phyloP scores from a whole-genome alignment of 345 rosid genomes.

The Rhodomyrtus tomentosa region DNA sequence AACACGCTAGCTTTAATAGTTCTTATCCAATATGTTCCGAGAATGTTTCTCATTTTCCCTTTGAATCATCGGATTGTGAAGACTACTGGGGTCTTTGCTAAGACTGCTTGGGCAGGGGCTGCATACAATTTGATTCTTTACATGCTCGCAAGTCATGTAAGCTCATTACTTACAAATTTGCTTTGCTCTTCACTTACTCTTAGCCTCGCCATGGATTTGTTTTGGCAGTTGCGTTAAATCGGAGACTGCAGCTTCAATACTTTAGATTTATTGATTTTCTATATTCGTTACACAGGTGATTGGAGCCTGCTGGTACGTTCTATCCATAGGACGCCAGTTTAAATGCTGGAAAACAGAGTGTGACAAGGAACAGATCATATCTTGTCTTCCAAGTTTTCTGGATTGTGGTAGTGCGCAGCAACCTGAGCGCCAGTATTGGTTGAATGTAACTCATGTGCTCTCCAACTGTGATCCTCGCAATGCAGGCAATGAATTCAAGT shows the following conservation, averaged over 20 bases:
- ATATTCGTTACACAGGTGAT: slow-evolving; percentile 28
- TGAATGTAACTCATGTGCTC: slow-evolving; percentile 45
- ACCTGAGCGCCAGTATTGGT: slow-evolving; percentile 61
- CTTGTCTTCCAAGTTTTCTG: slow-evolving; percentile 52
- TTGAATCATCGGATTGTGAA: slow-evolving; percentile 57
- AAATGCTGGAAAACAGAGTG: slow-evolving; percentile 66
- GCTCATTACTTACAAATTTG: not conserved
- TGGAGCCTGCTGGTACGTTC: slow-evolving; percentile 78
- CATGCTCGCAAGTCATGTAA: slow-evolving; percentile 75
- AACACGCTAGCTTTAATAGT: slow-evolving; percentile 58
- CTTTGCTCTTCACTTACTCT: not conserved
- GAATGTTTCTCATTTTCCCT: slow-evolving; percentile 69
- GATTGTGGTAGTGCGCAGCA: slow-evolving; percentile 32
- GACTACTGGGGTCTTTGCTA: slow-evolving; percentile 59
- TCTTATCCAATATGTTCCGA: slow-evolving; percentile 68
- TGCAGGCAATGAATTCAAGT: slow-evolving; percentile 28
- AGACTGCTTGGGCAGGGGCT: slow-evolving; percentile 89
- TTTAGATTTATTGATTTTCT: not conserved
- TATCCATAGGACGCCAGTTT: slow-evolving; percentile 64
- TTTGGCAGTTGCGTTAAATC: not conserved
- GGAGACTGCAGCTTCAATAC: not conserved
- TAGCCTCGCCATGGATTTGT: not conserved
- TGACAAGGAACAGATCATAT: slow-evolving; percentile 27
- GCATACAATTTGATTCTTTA: slow-evolving; percentile 68
- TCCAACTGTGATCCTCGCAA: slow-evolving; percentile 47